Conservation (phyloP, 768 basidiomycete species). For the Rubroboletus pulcherrimus region DNA sequence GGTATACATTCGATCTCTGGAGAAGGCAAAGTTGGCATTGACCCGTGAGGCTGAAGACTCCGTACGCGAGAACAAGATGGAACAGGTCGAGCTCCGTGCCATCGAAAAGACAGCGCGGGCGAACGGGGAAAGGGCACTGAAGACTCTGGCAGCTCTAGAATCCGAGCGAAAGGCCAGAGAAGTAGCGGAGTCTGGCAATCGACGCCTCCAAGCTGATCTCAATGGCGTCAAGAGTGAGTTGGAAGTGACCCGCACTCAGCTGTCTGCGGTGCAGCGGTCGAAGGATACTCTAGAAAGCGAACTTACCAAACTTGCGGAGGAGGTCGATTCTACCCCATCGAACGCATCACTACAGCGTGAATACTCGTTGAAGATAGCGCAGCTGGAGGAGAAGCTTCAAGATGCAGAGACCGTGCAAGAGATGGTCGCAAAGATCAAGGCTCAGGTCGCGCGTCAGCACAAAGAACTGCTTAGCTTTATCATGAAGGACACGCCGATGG, state of each 20-base stretch:
- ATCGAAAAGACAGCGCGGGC: slow-evolving; percentile 64
- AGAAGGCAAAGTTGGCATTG: slow-evolving; percentile 73
- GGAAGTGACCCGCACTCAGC: slow-evolving; percentile 51
- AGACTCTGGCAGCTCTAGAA: slow-evolving; percentile 57
- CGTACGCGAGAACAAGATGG: slow-evolving; percentile 66
- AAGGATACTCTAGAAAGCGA: slow-evolving; percentile 67
- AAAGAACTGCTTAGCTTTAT: slow-evolving; percentile 70
- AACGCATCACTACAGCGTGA: slow-evolving; percentile 59
- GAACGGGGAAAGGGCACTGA: slow-evolving; percentile 58
- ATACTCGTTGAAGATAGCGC: slow-evolving; percentile 57
- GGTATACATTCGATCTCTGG: slow-evolving; percentile 78
- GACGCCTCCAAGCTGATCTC: slow-evolving; percentile 59
- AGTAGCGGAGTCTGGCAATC: slow-evolving; percentile 57
- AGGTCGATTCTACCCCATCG: slow-evolving; percentile 49
- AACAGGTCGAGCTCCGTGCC: slow-evolving; percentile 57
- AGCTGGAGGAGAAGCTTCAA: slow-evolving; percentile 59
- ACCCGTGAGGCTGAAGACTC: slow-evolving; percentile 82
- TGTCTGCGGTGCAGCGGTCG: slow-evolving; percentile 51
- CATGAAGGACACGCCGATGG: slow-evolving; percentile 51
- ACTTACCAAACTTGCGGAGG: slow-evolving; percentile 61
- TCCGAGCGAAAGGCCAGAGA: slow-evolving; percentile 65
- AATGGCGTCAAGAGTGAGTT: slow-evolving; percentile 52
- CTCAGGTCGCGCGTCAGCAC: slow-evolving; percentile 63
- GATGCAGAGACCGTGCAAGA: slow-evolving; percentile 50
- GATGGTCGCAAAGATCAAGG: slow-evolving; percentile 53